Conservation (phyloP, 1,139 yeast genomes). For the Kurtzmaniella quercitrusa region DNA sequence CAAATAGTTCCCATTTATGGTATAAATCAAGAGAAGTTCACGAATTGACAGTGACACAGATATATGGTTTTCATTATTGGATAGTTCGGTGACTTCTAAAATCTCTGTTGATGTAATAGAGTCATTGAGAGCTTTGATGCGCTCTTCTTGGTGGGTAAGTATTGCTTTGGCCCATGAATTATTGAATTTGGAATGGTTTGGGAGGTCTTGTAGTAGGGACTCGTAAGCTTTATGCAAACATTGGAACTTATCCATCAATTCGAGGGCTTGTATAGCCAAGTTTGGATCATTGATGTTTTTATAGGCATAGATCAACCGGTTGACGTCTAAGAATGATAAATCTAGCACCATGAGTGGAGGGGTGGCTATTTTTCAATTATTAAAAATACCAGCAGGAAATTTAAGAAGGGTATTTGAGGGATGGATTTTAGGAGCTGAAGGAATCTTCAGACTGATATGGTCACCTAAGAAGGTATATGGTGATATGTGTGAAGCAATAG, state of each 20-base stretch:
- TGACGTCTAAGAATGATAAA: constrained; percentile 2
- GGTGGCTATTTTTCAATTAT: too few species aligned
- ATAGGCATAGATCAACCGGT: constrained; percentile 2
- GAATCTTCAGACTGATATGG: too few species aligned
- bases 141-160: neutral
- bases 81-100: neutral
- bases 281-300: neutral
- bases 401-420: too few species aligned
- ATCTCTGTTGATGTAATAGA: neutral
- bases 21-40: neutral
- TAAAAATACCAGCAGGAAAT: too few species aligned
- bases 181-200: constrained; percentile 6
- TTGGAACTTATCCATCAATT: constrained; percentile 18
- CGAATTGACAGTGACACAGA: neutral
- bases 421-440: neutral
- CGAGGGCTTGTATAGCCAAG: constrained; percentile 9
- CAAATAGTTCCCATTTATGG: constrained; percentile 1
- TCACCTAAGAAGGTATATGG: too few species aligned
- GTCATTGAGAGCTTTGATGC: neutral
- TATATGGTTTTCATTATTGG: neutral
- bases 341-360: constrained; percentile 1
- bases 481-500: neutral
- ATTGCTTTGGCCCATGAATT: constrained; percentile 8
- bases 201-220: constrained; percentile 10
- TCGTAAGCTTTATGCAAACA: constrained; percentile 15